A percentile compares a stretch with the other conserved stretches of the same genome.
These are phyloP conservation scores for Aspergillus pseudotamarii DNA, from an alignment of 2,329 filamentous ascomycete genomes.

Conservation along the genomic window DNA sequence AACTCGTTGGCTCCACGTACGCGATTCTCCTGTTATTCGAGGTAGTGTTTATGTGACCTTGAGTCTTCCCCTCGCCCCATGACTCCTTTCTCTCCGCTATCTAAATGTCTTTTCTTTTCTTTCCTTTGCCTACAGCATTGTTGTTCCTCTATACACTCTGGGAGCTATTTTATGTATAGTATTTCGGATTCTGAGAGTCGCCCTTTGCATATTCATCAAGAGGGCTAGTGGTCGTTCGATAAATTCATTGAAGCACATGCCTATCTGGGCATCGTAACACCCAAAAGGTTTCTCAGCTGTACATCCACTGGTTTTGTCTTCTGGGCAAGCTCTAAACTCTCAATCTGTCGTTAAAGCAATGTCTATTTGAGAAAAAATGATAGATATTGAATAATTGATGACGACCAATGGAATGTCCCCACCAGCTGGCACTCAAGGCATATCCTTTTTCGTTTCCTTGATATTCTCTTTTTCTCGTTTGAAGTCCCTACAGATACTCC, in stretches of 20 bases:
- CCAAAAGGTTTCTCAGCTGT: background rate
- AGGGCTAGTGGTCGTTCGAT: background rate
- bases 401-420: background rate
- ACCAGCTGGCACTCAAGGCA: background rate
- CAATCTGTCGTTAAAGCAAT: background rate
- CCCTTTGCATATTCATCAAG: background rate
- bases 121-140: background rate
- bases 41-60: background rate
- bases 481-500: background rate
- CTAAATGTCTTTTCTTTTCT: background rate
- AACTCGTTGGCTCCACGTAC: background rate
- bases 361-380: background rate
- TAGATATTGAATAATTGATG: background rate
- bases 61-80: background rate
- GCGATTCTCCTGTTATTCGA: background rate
- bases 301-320: background rate
- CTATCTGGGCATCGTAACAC: background rate
- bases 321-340: background rate
- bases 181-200: background rate
- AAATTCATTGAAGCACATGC: background rate
- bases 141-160: background rate
- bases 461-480: background rate
- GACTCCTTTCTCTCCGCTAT: background rate
- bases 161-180: background rate
- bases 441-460: background rate